phyloP scores from a whole-genome alignment of 2,329 filamentous ascomycete genomes.

The Ilyonectria mors-panacis region DNA sequence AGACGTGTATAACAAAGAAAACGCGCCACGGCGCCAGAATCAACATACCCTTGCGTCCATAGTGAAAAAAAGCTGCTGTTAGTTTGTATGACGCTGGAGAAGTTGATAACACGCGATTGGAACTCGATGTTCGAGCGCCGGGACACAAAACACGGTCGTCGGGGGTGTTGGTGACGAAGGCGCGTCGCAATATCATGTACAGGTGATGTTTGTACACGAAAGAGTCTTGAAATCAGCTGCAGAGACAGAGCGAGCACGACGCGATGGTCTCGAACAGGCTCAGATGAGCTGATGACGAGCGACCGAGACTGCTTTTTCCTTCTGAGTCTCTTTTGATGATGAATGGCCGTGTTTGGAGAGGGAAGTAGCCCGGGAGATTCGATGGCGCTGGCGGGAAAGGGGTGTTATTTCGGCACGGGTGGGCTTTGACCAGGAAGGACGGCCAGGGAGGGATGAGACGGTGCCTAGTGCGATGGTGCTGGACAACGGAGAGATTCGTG shows the following conservation, averaged over 20 bases:
- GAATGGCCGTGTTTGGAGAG: conserved; percentile 21
- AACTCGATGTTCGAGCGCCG: conserved; percentile 28
- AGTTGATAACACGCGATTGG: conserved; percentile 43
- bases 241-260: conserved; percentile 21
- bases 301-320: conserved; percentile 12
- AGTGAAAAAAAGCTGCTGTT: conserved; percentile 36
- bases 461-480: conserved; percentile 29
- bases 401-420: conserved; percentile 44
- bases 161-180: conserved; percentile 6
- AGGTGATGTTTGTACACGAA: conserved; percentile 17
- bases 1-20: conserved; percentile 25
- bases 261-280: conserved; percentile 27
- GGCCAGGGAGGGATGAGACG: conserved; percentile 41
- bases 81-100: conserved; percentile 32
- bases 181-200: conserved; percentile 35
- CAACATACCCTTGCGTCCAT: conserved; percentile 57
- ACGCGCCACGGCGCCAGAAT: conserved; percentile 12
- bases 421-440: conserved; percentile 43
- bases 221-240: conserved; percentile 17
- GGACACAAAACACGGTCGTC: conserved; percentile 14
- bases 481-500: conserved; percentile 20
- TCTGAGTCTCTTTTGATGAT: conserved; percentile 16
- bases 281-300: conserved; percentile 19
- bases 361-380: conserved; percentile 25
- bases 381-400: conserved; percentile 45